Conservation (phyloP, 805 yeast species). For the Zygosaccharomyces kombuchaensis region DNA sequence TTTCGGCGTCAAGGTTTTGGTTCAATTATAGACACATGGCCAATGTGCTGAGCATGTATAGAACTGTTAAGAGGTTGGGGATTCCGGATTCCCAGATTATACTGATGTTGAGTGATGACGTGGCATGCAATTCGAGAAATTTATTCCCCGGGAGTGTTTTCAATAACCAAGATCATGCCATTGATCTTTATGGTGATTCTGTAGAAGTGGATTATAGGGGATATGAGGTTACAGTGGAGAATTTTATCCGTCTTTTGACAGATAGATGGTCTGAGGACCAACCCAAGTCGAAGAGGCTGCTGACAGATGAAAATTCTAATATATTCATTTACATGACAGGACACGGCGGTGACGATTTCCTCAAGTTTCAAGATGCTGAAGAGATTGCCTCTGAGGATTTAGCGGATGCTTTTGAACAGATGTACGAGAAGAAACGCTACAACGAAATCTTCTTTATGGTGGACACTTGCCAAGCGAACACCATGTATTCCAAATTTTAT, state of each 20-base stretch:
- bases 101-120: constrained; percentile 92
- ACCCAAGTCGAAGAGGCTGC: constrained; percentile 83
- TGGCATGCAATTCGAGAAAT: constrained; percentile 94
- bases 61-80: constrained; percentile 93
- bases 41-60: constrained; percentile 85
- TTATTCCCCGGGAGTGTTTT: constrained; percentile 94
- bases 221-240: constrained; percentile 96
- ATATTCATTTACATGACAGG: constrained; percentile 95
- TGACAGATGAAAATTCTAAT: constrained; percentile 92
- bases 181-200: constrained; percentile 90
- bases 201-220: constrained; percentile 97
- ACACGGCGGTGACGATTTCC: constrained; percentile 96
- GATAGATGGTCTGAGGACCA: constrained; percentile 95
- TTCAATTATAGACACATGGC: constrained; percentile 98
- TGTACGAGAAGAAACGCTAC: constrained; percentile 93
- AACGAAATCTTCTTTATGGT: constrained; percentile 96
- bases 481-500: constrained; percentile 90
- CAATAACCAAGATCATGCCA: constrained; percentile 86
- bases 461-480: constrained; percentile 98
- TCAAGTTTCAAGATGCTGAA: constrained; percentile 97
- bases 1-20: constrained; percentile 96
- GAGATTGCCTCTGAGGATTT: constrained; percentile 93
- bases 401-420: constrained; percentile 95
- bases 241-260: constrained; percentile 84
- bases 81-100: constrained; percentile 98